Percentiles rank a stretch among this genome's conserved stretches.
Evolutionary conservation across 176 grass and related monocot genomes (phyloP).

Genomic region (Eragrostis nindensis): DNA sequence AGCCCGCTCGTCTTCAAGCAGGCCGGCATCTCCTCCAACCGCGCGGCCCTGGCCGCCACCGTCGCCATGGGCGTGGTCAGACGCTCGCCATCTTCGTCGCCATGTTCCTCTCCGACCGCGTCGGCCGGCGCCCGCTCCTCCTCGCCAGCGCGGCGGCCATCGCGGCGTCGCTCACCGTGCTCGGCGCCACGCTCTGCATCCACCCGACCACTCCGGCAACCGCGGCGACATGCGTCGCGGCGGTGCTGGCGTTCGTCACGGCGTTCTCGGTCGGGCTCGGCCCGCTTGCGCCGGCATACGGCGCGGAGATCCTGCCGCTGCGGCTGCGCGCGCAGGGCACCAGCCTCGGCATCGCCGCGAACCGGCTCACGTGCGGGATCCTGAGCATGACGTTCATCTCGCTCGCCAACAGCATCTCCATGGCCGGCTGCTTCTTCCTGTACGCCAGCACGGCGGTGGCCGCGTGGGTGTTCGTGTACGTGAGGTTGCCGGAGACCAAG

Average conservation of each 20-base stretch:
- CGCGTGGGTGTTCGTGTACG: constrained; percentile 37
- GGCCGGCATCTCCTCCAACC: constrained; percentile 39
- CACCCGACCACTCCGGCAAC: neutral
- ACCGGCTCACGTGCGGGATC: constrained; percentile 44
- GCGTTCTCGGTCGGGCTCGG: constrained; percentile 47
- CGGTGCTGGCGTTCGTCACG: constrained; percentile 34
- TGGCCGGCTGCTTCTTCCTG: constrained; percentile 60
- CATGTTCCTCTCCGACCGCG: constrained; percentile 44
- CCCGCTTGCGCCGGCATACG: constrained; percentile 31
- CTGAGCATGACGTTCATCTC: constrained; percentile 71
- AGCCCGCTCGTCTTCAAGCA: constrained; percentile 53
- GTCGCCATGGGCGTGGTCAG: constrained; percentile 34
- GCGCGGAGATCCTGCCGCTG: constrained; percentile 54
- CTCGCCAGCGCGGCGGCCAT: constrained; percentile 38
- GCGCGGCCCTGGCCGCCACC: constrained; percentile 30
- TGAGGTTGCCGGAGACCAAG: constrained; percentile 55
- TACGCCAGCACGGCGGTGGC: constrained; percentile 37
- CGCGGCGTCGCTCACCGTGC: constrained; percentile 20
- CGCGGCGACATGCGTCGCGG: neutral
- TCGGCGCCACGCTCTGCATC: constrained; percentile 1
- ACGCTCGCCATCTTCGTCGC: constrained; percentile 38
- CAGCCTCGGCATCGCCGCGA: constrained; percentile 43
- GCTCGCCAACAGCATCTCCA: constrained; percentile 43
- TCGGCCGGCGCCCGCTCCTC: constrained; percentile 53
- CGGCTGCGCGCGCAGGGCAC: constrained; percentile 51